These are phyloP conservation scores for Vaccinium vitisidaea DNA, from an alignment of 148 eudicot genomes.

Conservation along the genomic window DNA sequence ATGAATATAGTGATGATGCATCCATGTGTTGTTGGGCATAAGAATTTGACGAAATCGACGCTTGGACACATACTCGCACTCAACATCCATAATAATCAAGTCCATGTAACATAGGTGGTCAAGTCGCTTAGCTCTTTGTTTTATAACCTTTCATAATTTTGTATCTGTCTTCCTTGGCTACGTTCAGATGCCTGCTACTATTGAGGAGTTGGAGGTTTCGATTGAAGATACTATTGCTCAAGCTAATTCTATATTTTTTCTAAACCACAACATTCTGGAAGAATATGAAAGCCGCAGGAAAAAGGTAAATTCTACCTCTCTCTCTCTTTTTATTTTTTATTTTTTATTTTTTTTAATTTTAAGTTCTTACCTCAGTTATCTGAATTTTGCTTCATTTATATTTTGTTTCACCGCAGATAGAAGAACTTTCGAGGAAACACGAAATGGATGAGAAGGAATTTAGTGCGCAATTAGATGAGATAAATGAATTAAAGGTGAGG, in stretches of 20 bases:
- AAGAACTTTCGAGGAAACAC: slow-evolving; percentile 44
- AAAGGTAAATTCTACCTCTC: slow-evolving; percentile 38
- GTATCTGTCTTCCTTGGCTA: slow-evolving; percentile 6
- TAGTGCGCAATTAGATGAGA: slow-evolving; percentile 40
- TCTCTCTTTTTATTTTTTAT: not conserved
- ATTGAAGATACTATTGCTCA: slow-evolving; percentile 70
- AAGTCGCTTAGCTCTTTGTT: not conserved
- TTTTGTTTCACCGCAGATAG: slow-evolving; percentile 49
- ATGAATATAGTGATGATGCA: not conserved
- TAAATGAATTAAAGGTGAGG: slow-evolving; percentile 66
- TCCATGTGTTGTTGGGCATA: not conserved
- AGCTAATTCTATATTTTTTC: slow-evolving; percentile 77
- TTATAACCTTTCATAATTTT: not conserved
- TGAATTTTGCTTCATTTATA: not conserved
- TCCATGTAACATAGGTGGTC: not conserved
- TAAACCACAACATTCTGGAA: slow-evolving; percentile 76
- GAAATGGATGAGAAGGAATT: slow-evolving; percentile 60
- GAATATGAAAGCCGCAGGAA: slow-evolving; percentile 81
- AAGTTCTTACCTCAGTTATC: not conserved
- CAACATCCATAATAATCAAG: not conserved
- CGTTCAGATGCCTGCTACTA: slow-evolving; percentile 81
- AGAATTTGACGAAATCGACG: not conserved
- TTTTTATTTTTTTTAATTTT: not conserved
- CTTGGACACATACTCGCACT: not conserved
- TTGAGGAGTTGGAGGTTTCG: slow-evolving; percentile 86